Percentiles rank a stretch among this genome's conserved stretches.
Conservation (phyloP, 495 filamentous ascomycete genomes). For the Penicillium antarcticum region DNA sequence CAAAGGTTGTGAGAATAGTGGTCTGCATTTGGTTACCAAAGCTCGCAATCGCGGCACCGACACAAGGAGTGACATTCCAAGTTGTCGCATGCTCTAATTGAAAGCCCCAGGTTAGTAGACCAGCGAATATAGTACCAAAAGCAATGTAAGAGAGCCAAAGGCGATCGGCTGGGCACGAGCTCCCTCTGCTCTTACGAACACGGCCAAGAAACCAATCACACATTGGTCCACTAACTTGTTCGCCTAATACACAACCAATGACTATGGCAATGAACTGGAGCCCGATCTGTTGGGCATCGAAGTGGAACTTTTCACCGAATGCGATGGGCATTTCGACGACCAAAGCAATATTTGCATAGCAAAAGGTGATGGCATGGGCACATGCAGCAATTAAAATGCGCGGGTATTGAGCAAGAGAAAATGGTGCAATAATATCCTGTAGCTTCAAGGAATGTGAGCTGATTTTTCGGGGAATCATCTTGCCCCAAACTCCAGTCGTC, state of each 20-base stretch:
- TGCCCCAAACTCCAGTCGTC: slow-evolving; percentile 4
- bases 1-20: slow-evolving; percentile 29
- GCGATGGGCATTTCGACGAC: slow-evolving; percentile 33
- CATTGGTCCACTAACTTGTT: slow-evolving; percentile 31
- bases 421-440: slow-evolving; percentile 20
- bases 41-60: slow-evolving; percentile 32
- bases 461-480: slow-evolving; percentile 20
- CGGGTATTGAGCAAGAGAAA: slow-evolving; percentile 15
- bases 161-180: slow-evolving; percentile 24
- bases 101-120: slow-evolving; percentile 29
- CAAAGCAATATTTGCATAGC: slow-evolving; percentile 28
- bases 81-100: slow-evolving; percentile 22
- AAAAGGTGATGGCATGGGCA: slow-evolving; percentile 30
- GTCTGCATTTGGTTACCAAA: slow-evolving; percentile 36
- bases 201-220: slow-evolving; percentile 27
- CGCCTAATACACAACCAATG: slow-evolving; percentile 33
- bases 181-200: slow-evolving; percentile 9
- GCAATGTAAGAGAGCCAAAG: slow-evolving; percentile 35
- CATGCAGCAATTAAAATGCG: slow-evolving; percentile 23
- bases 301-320: slow-evolving; percentile 29
- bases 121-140: slow-evolving; percentile 20
- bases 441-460: slow-evolving; percentile 8
- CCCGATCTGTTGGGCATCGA: slow-evolving; percentile 32
- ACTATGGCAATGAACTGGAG: slow-evolving; percentile 36
- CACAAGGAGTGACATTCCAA: slow-evolving; percentile 33